Conservation (phyloP, 495 filamentous ascomycete genomes). For the Achaetomiella virescens region DNA sequence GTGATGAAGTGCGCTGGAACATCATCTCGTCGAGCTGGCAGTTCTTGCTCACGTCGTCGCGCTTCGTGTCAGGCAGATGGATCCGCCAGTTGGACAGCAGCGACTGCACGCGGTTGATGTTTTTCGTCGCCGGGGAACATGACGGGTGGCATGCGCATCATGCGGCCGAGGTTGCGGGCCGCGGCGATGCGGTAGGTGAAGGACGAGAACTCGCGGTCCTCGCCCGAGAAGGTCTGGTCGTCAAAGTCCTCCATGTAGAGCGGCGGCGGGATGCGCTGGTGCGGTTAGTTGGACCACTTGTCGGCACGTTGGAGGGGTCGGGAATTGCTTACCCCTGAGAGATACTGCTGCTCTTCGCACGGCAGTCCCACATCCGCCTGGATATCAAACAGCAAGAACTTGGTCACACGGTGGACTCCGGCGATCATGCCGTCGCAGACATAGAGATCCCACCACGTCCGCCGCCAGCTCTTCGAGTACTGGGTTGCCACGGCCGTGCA, state of each 20-base stretch:
- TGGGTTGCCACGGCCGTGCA: slow-evolving; percentile 41
- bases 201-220: slow-evolving; percentile 65
- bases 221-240: slow-evolving; percentile 55
- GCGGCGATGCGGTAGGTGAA: slow-evolving; percentile 73
- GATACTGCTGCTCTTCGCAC: slow-evolving; percentile 69
- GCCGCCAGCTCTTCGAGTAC: slow-evolving; percentile 63
- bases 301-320: neutral
- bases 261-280: slow-evolving; percentile 55
- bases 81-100: slow-evolving; percentile 77
- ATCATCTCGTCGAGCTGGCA: slow-evolving; percentile 79
- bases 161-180: slow-evolving; percentile 64
- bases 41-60: slow-evolving; percentile 59
- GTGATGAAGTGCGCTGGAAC: slow-evolving; percentile 87
- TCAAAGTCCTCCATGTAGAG: slow-evolving; percentile 66
- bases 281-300: neutral
- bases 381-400: slow-evolving; percentile 52
- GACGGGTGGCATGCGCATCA: slow-evolving; percentile 52
- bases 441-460: slow-evolving; percentile 91
- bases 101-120: slow-evolving; percentile 57
- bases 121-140: slow-evolving; percentile 41
- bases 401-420: slow-evolving; percentile 50
- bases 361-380: slow-evolving; percentile 59
- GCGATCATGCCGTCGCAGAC: slow-evolving; percentile 66
- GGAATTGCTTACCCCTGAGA: slow-evolving; percentile 47
- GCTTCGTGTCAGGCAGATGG: slow-evolving; percentile 71